Percentiles rank a stretch among this genome's conserved stretches.
phyloP scores from a whole-genome alignment of 2,329 filamentous ascomycete genomes.

The Colletotrichum navitas region DNA sequence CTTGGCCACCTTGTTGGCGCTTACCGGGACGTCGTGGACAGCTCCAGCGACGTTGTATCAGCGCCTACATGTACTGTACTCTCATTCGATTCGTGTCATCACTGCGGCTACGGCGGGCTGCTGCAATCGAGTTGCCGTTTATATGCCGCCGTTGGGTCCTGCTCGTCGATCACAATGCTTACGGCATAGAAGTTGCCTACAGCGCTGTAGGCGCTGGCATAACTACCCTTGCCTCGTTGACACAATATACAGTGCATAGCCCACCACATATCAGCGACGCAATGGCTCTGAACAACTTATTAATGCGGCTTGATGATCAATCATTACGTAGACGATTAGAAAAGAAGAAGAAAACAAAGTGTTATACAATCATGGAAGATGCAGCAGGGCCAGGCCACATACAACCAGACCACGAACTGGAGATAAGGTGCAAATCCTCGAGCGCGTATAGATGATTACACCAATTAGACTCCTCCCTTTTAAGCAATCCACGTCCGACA shows the following conservation, averaged over 20 bases:
- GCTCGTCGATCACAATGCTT: slow-evolving; percentile 32
- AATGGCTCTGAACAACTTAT: slow-evolving; percentile 1
- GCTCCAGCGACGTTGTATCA: slow-evolving; percentile 8
- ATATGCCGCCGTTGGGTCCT: slow-evolving; percentile 1
- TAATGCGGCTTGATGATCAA: slow-evolving; percentile 18
- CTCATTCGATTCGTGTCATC: background rate
- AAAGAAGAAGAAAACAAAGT: background rate
- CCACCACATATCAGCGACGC: background rate
- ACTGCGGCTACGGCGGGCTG: slow-evolving; percentile 17
- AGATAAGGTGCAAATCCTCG: background rate
- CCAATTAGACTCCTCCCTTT: slow-evolving; percentile 21
- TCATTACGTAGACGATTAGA: slow-evolving; percentile 3
- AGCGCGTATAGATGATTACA: slow-evolving; percentile 15
- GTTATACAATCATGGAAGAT: background rate
- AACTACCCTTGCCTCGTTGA: slow-evolving; percentile 12
- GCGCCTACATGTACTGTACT: background rate
- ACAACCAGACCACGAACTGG: slow-evolving; percentile 1
- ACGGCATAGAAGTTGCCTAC: background rate
- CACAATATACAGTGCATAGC: slow-evolving; percentile 9
- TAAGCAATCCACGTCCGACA: slow-evolving; percentile 20
- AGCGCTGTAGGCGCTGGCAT: slow-evolving; percentile 2
- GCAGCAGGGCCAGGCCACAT: slow-evolving; percentile 20
- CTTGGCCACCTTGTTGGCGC: background rate
- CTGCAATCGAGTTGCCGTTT: background rate
- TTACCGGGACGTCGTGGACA: background rate